A percentile compares a stretch with the other conserved stretches of the same genome.
Evolutionary conservation across 768 basidiomycete species (phyloP).

Genomic region (Suillus occidentalis): DNA sequence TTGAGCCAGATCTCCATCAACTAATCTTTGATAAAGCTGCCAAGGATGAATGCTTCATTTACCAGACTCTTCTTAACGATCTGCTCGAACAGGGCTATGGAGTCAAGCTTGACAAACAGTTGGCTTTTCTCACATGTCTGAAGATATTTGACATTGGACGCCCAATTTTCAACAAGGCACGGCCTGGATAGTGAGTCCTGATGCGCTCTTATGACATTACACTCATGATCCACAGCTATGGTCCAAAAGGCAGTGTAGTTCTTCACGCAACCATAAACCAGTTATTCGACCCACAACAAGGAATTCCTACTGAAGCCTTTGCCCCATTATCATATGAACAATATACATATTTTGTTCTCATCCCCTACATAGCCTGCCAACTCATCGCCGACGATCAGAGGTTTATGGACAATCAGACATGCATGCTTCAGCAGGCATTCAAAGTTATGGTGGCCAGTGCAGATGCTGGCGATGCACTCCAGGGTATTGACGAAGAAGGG

Average conservation of each 20-base stretch:
- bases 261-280: not conserved
- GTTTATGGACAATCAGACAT: not conserved
- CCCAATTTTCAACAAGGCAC: too few relatives aligned
- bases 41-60: too few relatives aligned
- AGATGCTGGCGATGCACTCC: not conserved
- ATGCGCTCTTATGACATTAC: too few relatives aligned
- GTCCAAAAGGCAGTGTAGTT: not conserved
- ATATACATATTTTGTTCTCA: not conserved
- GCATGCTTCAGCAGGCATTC: not conserved
- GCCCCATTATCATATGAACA: not conserved
- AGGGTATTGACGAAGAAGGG: not conserved
- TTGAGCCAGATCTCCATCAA: too few relatives aligned
- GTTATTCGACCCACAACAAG: not conserved
- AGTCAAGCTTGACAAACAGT: too few relatives aligned
- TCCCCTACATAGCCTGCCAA: not conserved
- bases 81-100: too few relatives aligned
- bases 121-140: too few relatives aligned
- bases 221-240: too few relatives aligned
- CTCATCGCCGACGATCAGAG: not conserved
- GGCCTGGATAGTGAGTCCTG: too few relatives aligned
- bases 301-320: not conserved
- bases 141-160: too few relatives aligned
- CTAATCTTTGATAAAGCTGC: too few relatives aligned
- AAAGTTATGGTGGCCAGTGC: not conserved
- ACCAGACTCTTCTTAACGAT: too few relatives aligned